phyloP scores from a whole-genome alignment of 768 basidiomycete species.

The Lactifluus piperatus region DNA sequence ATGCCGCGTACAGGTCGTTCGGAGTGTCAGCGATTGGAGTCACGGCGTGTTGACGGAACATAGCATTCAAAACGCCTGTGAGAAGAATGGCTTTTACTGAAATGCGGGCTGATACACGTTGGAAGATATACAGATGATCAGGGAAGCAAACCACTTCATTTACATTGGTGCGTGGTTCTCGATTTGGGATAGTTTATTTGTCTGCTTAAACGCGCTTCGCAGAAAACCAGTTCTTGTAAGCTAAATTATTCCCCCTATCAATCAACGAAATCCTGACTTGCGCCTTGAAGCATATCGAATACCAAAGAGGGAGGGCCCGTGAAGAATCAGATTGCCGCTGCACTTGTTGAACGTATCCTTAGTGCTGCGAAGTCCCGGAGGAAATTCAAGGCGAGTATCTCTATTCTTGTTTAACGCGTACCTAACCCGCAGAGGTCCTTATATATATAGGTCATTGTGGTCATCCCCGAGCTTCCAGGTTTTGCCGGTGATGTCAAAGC shows the following conservation, averaged over 20 bases:
- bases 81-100: conserved; percentile 26
- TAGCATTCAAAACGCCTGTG: conserved; percentile 91
- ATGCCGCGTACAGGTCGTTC: conserved; percentile 70
- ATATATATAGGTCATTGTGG: conserved; percentile 58
- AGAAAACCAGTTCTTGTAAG: conserved; percentile 87
- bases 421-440: neutral
- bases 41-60: conserved; percentile 85
- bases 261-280: neutral
- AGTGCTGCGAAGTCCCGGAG: conserved; percentile 58
- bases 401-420: neutral
- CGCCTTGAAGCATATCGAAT: conserved; percentile 58
- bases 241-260: neutral
- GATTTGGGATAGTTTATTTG: neutral
- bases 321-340: conserved; percentile 74
- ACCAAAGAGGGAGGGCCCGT: conserved; percentile 58
- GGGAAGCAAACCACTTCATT: conserved; percentile 79
- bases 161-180: conserved; percentile 64
- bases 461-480: conserved; percentile 87
- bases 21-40: conserved; percentile 90
- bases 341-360: conserved; percentile 79
- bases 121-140: conserved; percentile 69
- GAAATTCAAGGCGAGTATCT: conserved; percentile 61
- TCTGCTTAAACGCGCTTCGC: neutral
- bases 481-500: conserved; percentile 79
- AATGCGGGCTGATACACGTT: neutral